A percentile compares a stretch with the other conserved stretches of the same genome.
These are phyloP conservation scores for Pichia phayaonensis DNA, from an alignment of 805 yeast genomes.

Conservation along the genomic window DNA sequence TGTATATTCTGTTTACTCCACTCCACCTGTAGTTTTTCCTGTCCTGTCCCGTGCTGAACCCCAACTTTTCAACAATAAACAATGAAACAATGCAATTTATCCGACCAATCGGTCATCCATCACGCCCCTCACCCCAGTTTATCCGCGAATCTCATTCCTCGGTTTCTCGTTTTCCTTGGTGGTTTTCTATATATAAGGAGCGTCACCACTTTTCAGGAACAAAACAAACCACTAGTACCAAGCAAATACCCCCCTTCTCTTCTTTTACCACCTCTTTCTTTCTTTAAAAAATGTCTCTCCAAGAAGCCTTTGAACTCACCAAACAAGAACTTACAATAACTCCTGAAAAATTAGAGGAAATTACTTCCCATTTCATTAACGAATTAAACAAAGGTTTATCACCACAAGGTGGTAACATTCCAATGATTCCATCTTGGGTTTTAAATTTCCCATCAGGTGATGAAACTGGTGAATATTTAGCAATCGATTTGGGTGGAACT, in stretches of 20 bases:
- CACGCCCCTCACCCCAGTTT: not conserved
- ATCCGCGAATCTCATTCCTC: not conserved
- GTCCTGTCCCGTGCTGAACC: not conserved
- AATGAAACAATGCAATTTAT: not conserved
- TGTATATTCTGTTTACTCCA: not conserved
- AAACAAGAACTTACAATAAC: constrained; percentile 59
- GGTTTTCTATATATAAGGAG: not conserved
- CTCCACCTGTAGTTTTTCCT: not conserved
- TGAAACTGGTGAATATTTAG: constrained; percentile 84
- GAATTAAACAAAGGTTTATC: constrained; percentile 81
- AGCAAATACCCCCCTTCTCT: too few species aligned
- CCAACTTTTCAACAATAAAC: not conserved
- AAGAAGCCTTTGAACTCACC: constrained; percentile 36
- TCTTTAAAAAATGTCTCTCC: constrained; percentile 1
- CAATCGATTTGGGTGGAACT: constrained; percentile 96
- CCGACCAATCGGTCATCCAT: not conserved
- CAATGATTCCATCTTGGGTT: constrained; percentile 98
- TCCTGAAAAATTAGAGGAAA: constrained; percentile 49
- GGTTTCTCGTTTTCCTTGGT: not conserved
- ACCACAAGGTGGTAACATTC: constrained; percentile 74
- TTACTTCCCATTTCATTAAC: constrained; percentile 65
- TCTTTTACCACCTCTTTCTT: not conserved
- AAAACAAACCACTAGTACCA: too few species aligned
- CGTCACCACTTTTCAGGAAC: not conserved
- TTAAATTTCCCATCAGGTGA: constrained; percentile 87